Evolutionary conservation across 1,139 yeast genomes (phyloP), one percentile per base, ranked within the genome.

Genomic region (Yamadazyma sp.): DNA sequence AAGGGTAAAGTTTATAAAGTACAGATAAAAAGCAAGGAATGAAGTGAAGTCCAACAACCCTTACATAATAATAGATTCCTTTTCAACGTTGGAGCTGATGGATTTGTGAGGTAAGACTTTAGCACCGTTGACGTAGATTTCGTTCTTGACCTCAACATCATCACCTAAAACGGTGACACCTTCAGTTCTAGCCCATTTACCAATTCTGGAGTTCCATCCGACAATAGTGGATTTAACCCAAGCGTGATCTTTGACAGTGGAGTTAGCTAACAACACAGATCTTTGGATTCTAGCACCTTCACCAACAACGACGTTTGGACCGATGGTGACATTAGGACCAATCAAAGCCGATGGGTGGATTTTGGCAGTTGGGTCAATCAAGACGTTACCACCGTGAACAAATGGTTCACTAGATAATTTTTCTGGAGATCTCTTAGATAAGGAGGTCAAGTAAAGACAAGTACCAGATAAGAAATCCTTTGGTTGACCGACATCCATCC

Each of bases 401-500:
- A 68, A 86, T 43, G 78, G 75, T 65, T 80, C 88, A 43, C 70
- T 65, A 53, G 81, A 77, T 59, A 94, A 81, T 56, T 73, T 66
- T 58, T 79, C 79, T 51, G 97, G 87, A 55, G 72, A 62, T 72
- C 84, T 87, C 79, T 85, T 86, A 56, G 94, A 69, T 61, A 89
- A 74, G 43, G 98, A 84, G 62, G 87, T 79, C 67, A 94, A 79
- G 79, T 91, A 94, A 53, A 92, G 78, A 56, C 89, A 83, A 60
- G 98, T 88, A 67, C 99, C 99, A 46, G 96, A 83, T 57, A 94
- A 76, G 83, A 89, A 94, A 73, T 94, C 99, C 81, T 92, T 92
- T 78, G 99, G 99, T 77, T 94, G 99, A 68, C 99, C 99, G 56
- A 94, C 97, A 69, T 94, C 99, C 98, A 94, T 94, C 99, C 99